phyloP scores from a whole-genome alignment of 1,284 basidiomycete genomes.

The Mixia osmundae region DNA sequence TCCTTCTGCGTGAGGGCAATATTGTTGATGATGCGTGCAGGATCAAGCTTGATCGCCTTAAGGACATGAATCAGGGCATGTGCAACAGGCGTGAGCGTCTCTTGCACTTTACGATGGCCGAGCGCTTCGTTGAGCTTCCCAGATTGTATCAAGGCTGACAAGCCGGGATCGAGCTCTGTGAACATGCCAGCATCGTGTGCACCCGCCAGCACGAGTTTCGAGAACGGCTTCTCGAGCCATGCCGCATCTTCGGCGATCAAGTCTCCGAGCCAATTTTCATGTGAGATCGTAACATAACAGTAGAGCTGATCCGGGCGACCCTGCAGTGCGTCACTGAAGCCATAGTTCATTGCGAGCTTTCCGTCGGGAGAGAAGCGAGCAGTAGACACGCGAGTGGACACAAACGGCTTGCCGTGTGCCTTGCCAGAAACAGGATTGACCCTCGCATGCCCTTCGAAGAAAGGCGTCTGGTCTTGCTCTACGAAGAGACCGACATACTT shows the following conservation, averaged over 20 bases:
- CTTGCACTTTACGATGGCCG: neutral
- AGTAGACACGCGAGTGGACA: conserved; percentile 1
- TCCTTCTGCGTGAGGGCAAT: conserved; percentile 10
- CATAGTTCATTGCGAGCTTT: conserved; percentile 2
- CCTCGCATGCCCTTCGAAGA: conserved; percentile 6
- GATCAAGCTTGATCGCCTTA: neutral
- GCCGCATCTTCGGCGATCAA: conserved; percentile 4
- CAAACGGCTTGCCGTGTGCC: conserved; percentile 4
- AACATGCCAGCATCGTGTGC: conserved; percentile 9
- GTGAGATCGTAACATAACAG: conserved; percentile 5
- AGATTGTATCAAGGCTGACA: conserved; percentile 3
- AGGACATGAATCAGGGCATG: conserved; percentile 2
- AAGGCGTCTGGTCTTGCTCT: conserved; percentile 1
- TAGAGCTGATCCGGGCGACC: conserved; percentile 5
- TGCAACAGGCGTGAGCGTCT: conserved; percentile 1
- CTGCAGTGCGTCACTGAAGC: conserved; percentile 6
- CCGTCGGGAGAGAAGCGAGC: conserved; percentile 1
- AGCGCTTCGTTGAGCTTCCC: conserved; percentile 1
- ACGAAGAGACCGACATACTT: conserved; percentile 3
- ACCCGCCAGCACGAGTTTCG: conserved; percentile 6
- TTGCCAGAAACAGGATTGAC: conserved; percentile 7
- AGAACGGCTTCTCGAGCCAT: conserved; percentile 8
- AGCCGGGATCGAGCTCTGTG: conserved; percentile 2
- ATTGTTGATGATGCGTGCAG: conserved; percentile 4
- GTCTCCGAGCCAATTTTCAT: conserved; percentile 7